Conservation (phyloP, 345 rosid genomes). For the Hypericum perforatum region DNA sequence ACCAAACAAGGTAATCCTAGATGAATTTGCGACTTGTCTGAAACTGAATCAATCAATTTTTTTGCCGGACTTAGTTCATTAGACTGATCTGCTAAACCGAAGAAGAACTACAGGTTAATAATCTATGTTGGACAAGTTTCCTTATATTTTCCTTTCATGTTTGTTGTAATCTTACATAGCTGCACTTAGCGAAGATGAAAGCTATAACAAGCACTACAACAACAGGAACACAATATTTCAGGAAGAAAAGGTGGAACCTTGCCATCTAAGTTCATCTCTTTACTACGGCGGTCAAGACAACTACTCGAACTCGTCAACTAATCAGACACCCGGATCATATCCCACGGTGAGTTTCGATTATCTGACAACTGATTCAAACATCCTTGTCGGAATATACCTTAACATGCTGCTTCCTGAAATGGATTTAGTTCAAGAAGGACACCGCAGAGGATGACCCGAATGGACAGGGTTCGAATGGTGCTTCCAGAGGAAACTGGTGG, state of each 20-base stretch:
- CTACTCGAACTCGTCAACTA: conserved; percentile 33
- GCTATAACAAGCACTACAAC: conserved; percentile 21
- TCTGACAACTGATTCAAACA: conserved; percentile 6
- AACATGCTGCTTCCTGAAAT: conserved; percentile 7
- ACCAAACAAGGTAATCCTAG: conserved; percentile 39
- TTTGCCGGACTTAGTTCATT: conserved; percentile 5
- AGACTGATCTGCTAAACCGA: no score
- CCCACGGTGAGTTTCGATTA: conserved; percentile 37
- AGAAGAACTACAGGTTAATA: no score
- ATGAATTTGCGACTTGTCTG: no score
- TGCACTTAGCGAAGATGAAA: conserved; percentile 19
- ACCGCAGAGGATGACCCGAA: conserved; percentile 45
- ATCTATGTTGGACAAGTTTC: no score
- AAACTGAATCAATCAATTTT: no score
- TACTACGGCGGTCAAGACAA: conserved; percentile 86
- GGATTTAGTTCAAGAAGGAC: conserved; percentile 45
- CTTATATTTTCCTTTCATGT: not conserved
- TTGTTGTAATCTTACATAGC: conserved; percentile 20
- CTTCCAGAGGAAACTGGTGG: conserved; percentile 95
- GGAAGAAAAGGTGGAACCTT: conserved; percentile 50
- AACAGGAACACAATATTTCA: conserved; percentile 23
- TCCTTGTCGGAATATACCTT: not conserved
- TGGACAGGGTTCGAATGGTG: conserved; percentile 43
- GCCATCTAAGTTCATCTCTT: conserved; percentile 73
- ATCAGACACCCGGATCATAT: conserved; percentile 27